These are phyloP conservation scores for Fusarium foetens DNA, from an alignment of 2,329 filamentous ascomycete genomes.

Conservation along the genomic window DNA sequence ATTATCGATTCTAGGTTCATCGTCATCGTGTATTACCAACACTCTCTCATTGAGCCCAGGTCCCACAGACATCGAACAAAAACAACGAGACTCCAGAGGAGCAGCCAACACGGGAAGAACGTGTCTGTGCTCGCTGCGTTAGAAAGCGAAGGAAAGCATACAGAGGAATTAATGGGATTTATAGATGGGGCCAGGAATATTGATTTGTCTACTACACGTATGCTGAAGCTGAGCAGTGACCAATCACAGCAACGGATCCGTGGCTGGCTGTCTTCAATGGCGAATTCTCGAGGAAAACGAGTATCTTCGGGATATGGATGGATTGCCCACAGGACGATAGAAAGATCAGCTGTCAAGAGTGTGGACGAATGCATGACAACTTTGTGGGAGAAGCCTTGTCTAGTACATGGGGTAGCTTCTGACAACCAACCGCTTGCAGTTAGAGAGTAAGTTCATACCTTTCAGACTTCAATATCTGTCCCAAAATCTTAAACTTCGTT, in stretches of 20 bases:
- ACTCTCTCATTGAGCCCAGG: neutral
- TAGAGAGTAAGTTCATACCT: neutral
- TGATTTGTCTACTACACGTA: neutral
- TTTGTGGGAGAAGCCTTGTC: neutral
- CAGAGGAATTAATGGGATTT: neutral
- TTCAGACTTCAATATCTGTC: neutral
- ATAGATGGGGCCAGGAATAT: neutral
- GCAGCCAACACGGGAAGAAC: neutral
- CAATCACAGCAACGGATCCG: too few species aligned
- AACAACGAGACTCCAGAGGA: neutral
- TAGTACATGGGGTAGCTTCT: neutral
- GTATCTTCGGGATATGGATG: neutral
- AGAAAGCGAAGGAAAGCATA: neutral
- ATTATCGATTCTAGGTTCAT: neutral
- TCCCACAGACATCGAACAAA: neutral
- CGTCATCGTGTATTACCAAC: neutral
- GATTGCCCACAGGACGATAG: neutral
- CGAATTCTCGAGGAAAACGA: neutral
- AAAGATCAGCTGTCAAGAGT: neutral
- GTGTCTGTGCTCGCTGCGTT: too few species aligned
- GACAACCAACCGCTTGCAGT: neutral
- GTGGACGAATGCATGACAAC: neutral
- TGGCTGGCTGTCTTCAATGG: neutral
- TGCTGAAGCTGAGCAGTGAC: neutral
- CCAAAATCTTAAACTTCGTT: neutral